Percentiles rank a stretch among this genome's conserved stretches.
Evolutionary conservation across 768 basidiomycete genomes (phyloP).

Genomic region (Auricularia auricula-judae): DNA sequence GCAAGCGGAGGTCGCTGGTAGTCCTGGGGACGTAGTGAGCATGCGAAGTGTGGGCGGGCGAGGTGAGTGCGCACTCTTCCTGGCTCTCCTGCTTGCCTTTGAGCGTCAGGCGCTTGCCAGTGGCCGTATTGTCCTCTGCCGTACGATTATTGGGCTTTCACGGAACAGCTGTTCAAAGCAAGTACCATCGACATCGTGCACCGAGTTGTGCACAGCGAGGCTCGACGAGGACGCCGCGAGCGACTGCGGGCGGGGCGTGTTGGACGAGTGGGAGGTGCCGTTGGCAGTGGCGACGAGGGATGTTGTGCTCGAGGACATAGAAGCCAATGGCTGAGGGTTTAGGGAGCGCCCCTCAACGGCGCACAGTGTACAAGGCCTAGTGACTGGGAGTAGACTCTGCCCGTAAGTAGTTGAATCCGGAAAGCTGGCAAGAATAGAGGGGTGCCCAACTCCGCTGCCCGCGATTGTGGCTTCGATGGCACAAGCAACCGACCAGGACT

Average conservation of each 20-base stretch:
- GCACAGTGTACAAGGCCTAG: no score
- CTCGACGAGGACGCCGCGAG: background rate
- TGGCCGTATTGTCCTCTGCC: constrained; percentile 67
- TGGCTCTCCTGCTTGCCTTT: constrained; percentile 47
- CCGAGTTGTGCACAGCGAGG: background rate
- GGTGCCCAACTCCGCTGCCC: no score
- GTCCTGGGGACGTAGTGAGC: constrained; percentile 1
- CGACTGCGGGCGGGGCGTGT: background rate
- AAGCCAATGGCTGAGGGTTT: background rate
- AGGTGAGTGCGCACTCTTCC: constrained; percentile 42
- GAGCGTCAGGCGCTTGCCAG: constrained; percentile 35
- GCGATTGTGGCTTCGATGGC: no score
- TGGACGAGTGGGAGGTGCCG: background rate
- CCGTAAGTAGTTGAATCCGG: no score
- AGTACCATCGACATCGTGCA: background rate
- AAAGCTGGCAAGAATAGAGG: no score
- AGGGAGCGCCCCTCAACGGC: background rate
- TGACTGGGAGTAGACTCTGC: no score
- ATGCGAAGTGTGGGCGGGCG: constrained; percentile 4
- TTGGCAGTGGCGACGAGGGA: background rate
- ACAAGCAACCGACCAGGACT: background rate
- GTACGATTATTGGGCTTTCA: background rate
- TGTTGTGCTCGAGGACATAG: background rate
- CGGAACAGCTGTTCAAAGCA: background rate
- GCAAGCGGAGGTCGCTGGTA: constrained; percentile 57